These are phyloP conservation scores for Aquilaria agallochum DNA, from an alignment of 441 rosid genomes.

Conservation along the genomic window DNA sequence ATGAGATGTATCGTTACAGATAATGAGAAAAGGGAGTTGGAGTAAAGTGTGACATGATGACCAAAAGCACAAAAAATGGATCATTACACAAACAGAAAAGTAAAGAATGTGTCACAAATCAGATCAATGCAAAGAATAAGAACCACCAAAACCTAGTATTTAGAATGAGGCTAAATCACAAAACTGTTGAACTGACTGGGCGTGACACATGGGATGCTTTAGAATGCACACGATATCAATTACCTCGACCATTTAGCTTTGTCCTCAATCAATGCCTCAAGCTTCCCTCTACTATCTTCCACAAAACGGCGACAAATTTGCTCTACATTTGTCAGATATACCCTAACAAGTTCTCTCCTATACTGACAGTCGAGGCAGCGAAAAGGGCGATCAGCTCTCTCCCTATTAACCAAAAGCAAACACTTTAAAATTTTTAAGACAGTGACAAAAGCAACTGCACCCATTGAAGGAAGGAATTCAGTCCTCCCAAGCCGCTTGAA, in stretches of 20 bases:
- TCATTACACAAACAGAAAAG: conserved; percentile 2
- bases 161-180: too few species aligned
- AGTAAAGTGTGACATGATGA: neutral
- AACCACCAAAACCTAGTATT: conserved; percentile 4
- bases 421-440: conserved; percentile 1
- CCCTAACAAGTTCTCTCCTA: conserved; percentile 97
- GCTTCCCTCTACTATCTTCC: conserved; percentile 86
- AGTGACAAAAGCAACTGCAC: neutral
- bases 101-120: neutral
- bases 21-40: conserved; percentile 1
- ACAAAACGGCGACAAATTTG: conserved; percentile 82
- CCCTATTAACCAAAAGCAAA: conserved; percentile 46
- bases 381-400: conserved; percentile 88
- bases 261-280: conserved; percentile 75
- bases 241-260: conserved; percentile 96
- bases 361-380: conserved; percentile 93
- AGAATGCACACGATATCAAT: neutral
- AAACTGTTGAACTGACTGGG: too few species aligned
- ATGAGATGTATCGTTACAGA: conserved; percentile 5
- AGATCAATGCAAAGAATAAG: neutral
- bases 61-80: neutral
- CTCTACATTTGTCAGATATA: conserved; percentile 87
- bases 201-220: too few species aligned
- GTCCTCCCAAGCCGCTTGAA: too few species aligned
- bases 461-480: too few species aligned